Evolutionary conservation across 306 rosid species (phyloP), one percentile per base, ranked within the genome.

Genomic region (Begonia loranthoides): DNA sequence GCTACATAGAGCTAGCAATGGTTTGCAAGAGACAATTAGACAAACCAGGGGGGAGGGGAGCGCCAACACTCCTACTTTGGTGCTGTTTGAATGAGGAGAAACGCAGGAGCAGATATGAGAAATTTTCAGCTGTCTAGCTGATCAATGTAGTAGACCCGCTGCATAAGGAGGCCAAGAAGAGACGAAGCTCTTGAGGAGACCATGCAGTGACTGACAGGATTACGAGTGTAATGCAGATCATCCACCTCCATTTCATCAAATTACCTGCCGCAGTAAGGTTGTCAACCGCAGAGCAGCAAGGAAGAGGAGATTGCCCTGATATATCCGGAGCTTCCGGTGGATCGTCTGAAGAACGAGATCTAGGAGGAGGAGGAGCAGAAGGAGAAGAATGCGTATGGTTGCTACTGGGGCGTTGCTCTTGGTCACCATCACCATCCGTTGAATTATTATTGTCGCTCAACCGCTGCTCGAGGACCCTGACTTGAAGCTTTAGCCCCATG

Each of bases 401-500:
- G 36, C 36, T 28, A 28, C 8, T 7, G 36, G 8, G 36, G 36
- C 36, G 1, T 28, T 10, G 50, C 14, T n/a, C 56, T 5, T 2
- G 44, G 54, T 11, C 51, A 1, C 22, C 17, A 4, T 5, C 13
- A 21, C 11, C 53, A 21, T 17, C 34, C 16, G 69, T 71, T 49
- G 76, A 74, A 66, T 69, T 28, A 4, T 28, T 28, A 28, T 3
- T 70, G 53, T 49, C 34, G 50, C 41, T 55, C 55, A 28, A 28
- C 6, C 36, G 36, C 36, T 28, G 36, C 36, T 74, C 70, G 15
- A 54, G 77, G 65, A 83, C 79, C 58, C 51, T 76, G 67, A 67
- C 87, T 16, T 57, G 56, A 22, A 87, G 72, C 65, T 76, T 87
- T 7, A 87, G 96, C 46, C 94, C 96, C 66, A 65, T 74, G 41